Evolutionary conservation across 2,329 filamentous ascomycete genomes (phyloP).

Genomic region (Hirsutella rhossiliensis): DNA sequence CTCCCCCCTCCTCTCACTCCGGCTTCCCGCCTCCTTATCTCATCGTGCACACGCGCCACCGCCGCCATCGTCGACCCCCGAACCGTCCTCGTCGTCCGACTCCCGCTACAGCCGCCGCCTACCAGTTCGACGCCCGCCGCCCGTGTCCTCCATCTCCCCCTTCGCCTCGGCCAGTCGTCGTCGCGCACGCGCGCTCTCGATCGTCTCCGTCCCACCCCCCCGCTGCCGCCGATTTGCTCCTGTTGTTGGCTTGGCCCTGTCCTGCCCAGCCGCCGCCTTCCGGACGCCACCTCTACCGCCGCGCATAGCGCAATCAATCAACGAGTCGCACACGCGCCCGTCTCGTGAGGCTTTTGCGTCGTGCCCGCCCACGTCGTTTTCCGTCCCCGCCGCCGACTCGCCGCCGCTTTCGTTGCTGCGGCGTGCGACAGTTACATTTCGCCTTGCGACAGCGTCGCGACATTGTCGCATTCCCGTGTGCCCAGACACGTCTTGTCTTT

Average conservation of each 20-base stretch:
- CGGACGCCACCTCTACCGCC: slow-evolving; percentile 1
- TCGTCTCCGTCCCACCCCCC: too few relatives aligned
- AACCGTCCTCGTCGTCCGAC: not conserved
- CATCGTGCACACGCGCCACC: too few relatives aligned
- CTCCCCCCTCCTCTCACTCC: too few relatives aligned
- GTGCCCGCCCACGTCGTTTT: not conserved
- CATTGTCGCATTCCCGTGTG: slow-evolving; percentile 2
- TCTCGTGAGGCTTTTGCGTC: not conserved
- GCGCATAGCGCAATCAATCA: not conserved
- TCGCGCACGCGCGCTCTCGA: too few relatives aligned
- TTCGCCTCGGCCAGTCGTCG: not conserved
- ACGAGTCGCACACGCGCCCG: not conserved
- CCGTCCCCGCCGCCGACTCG: not conserved
- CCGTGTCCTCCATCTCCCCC: not conserved
- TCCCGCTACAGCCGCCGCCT: not conserved
- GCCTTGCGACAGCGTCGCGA: not conserved
- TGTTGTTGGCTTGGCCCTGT: not conserved
- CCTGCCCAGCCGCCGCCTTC: slow-evolving; percentile 1
- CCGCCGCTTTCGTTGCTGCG: not conserved
- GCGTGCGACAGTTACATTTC: not conserved
- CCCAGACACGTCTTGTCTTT: not conserved
- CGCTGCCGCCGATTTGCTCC: not conserved
- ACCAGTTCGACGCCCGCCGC: not conserved
- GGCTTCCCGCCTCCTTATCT: too few relatives aligned
- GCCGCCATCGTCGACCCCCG: too few relatives aligned